phyloP scores from a whole-genome alignment of 2,329 filamentous ascomycete species.

The Xylariaceae sp. region DNA sequence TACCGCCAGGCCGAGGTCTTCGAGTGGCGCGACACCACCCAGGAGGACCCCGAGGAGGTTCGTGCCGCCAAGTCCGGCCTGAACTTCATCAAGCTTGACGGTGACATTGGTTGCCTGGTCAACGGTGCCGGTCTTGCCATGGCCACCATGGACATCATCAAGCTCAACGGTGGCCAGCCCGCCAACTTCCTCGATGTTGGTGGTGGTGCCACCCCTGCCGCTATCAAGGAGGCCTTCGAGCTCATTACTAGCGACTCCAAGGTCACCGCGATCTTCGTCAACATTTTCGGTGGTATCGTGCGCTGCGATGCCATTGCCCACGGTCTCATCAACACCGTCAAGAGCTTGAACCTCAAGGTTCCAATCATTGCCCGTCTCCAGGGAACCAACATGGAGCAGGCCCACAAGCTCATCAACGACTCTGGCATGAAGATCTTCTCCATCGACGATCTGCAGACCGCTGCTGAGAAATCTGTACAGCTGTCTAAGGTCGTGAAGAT shows the following conservation, averaged over 20 bases:
- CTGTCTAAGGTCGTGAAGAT: constrained; percentile 99
- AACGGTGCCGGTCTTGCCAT: constrained; percentile 99
- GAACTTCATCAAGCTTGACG: constrained; percentile 99
- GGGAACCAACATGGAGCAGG: constrained; percentile 96
- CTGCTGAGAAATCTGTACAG: constrained; percentile 96
- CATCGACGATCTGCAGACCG: constrained; percentile 94
- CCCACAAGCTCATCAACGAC: constrained; percentile 90
- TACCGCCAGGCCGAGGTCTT: constrained; percentile 98
- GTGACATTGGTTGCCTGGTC: constrained; percentile 97
- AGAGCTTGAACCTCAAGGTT: constrained; percentile 91
- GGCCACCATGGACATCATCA: constrained; percentile 99
- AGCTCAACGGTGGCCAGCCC: constrained; percentile 92
- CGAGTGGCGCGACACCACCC: constrained; percentile 83
- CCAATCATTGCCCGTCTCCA: constrained; percentile 96
- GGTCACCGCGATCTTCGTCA: constrained; percentile 98
- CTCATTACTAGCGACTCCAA: constrained; percentile 98
- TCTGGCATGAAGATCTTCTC: constrained; percentile 99
- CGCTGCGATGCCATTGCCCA: constrained; percentile 95
- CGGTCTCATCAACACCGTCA: constrained; percentile 89
- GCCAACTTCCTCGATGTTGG: constrained; percentile 99
- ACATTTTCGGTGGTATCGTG: constrained; percentile 99
- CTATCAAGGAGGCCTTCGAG: constrained; percentile 96
- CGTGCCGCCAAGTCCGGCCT: constrained; percentile 90
- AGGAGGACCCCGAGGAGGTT: constrained; percentile 97
- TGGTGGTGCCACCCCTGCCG: constrained; percentile 91